Conservation (phyloP, 129 eudicot genomes). For the Helianthus tuberosus region DNA sequence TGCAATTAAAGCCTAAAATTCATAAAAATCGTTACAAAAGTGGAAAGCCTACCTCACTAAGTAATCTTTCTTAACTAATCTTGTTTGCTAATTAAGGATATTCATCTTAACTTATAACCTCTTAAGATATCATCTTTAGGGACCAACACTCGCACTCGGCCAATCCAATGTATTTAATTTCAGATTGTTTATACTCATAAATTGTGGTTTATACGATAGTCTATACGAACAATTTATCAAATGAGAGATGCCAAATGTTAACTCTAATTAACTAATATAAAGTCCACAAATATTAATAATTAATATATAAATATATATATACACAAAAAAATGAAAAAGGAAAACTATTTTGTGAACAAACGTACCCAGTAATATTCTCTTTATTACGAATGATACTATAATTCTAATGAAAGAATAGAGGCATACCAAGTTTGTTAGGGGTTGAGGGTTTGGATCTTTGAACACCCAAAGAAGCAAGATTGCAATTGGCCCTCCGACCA, state of each 20-base stretch:
- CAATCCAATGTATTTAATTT: slow-evolving; percentile 12
- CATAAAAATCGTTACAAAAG: slow-evolving; percentile 29
- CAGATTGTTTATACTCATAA: not conserved
- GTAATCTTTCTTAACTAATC: slow-evolving; percentile 1
- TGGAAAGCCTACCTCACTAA: slow-evolving; percentile 42
- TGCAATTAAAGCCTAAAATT: slow-evolving; percentile 35
- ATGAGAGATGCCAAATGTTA: slow-evolving; percentile 16
- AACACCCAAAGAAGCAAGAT: slow-evolving; percentile 96
- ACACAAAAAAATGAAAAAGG: not conserved
- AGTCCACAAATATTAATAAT: not conserved
- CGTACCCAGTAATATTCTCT: no score
- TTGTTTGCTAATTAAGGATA: slow-evolving; percentile 27
- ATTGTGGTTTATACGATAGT: not conserved
- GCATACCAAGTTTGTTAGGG: slow-evolving; percentile 71
- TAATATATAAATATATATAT: not conserved
- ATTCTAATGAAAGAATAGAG: slow-evolving; percentile 16
- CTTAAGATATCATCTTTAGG: slow-evolving; percentile 13
- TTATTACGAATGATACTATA: not conserved
- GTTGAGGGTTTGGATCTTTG: slow-evolving; percentile 96
- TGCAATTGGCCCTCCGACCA: slow-evolving; percentile 92
- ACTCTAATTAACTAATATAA: slow-evolving; percentile 16
- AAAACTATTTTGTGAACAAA: not conserved
- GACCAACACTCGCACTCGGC: not conserved
- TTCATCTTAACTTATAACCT: slow-evolving; percentile 30
- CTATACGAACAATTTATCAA: not conserved